phyloP scores from a whole-genome alignment of 805 yeast species.

The Limtongozyma cylindracea region DNA sequence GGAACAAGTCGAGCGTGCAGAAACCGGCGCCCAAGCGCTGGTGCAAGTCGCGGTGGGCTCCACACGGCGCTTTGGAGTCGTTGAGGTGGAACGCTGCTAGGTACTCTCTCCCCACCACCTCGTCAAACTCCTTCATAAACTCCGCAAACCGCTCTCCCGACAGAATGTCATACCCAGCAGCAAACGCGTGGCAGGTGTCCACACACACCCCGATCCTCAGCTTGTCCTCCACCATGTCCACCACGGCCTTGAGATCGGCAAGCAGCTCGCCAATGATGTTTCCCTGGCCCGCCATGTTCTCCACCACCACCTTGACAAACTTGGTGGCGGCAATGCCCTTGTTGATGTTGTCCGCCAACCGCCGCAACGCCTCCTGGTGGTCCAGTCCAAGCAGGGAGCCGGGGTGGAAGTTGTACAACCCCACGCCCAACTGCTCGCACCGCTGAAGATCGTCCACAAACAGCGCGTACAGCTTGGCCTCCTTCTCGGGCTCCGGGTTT shows the following conservation, averaged over 20 bases:
- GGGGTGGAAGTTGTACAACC: slow-evolving; percentile 78
- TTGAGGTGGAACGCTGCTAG: slow-evolving; percentile 68
- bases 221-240: slow-evolving; percentile 59
- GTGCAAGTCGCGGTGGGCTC: slow-evolving; percentile 77
- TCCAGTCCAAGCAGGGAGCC: slow-evolving; percentile 65
- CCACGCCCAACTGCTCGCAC: slow-evolving; percentile 69
- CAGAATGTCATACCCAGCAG: slow-evolving; percentile 86
- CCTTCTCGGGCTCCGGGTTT: slow-evolving; percentile 67
- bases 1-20: slow-evolving; percentile 64
- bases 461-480: slow-evolving; percentile 45
- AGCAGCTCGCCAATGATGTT: slow-evolving; percentile 65
- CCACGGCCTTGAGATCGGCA: slow-evolving; percentile 52
- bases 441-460: slow-evolving; percentile 70
- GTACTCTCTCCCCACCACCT: slow-evolving; percentile 47
- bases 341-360: slow-evolving; percentile 61
- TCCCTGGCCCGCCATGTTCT: slow-evolving; percentile 97
- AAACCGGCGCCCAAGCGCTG: slow-evolving; percentile 80
- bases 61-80: slow-evolving; percentile 87
- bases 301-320: slow-evolving; percentile 72
- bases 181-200: slow-evolving; percentile 91
- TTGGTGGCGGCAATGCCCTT: slow-evolving; percentile 46
- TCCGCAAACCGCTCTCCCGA: slow-evolving; percentile 24
- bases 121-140: slow-evolving; percentile 64
- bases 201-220: slow-evolving; percentile 82
- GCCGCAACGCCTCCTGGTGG: slow-evolving; percentile 32